Evolutionary conservation across 345 rosid genomes (phyloP).

Genomic region (Eucalyptus sp.): DNA sequence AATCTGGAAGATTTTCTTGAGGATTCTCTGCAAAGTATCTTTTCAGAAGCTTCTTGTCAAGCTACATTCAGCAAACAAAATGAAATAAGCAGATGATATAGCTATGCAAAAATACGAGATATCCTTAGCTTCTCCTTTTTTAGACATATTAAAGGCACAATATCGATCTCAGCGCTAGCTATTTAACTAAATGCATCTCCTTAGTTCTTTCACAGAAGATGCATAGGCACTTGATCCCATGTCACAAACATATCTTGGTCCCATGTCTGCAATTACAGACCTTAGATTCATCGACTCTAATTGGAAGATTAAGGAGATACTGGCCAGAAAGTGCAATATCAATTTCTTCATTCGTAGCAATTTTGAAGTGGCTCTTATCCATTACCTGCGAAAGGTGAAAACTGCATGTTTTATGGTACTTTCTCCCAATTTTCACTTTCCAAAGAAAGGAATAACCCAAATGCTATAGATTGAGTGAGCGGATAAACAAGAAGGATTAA

Average conservation of each 20-base stretch:
- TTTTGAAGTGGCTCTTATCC: constrained; percentile 89
- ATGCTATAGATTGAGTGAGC: background rate
- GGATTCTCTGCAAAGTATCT: constrained; percentile 55
- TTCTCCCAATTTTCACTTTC: background rate
- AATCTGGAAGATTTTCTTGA: constrained; percentile 51
- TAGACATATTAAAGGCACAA: background rate
- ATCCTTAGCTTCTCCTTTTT: background rate
- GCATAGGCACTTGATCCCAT: background rate
- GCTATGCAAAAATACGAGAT: background rate
- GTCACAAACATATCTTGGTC: background rate
- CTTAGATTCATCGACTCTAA: constrained; percentile 81
- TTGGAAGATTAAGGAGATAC: constrained; percentile 89
- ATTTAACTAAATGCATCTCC: background rate
- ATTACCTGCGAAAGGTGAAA: constrained; percentile 31
- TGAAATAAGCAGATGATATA: background rate
- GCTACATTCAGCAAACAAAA: constrained; percentile 34
- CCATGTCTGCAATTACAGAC: constrained; percentile 15
- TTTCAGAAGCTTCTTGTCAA: constrained; percentile 70
- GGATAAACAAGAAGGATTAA: background rate
- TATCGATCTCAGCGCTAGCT: background rate
- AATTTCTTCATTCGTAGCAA: constrained; percentile 68
- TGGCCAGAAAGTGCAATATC: constrained; percentile 87
- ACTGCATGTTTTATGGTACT: background rate
- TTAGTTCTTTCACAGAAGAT: background rate
- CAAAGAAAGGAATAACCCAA: background rate